These are phyloP conservation scores for Globisporangium yorkense DNA, from an alignment of 352 stramenopile genomes.

Conservation along the genomic window DNA sequence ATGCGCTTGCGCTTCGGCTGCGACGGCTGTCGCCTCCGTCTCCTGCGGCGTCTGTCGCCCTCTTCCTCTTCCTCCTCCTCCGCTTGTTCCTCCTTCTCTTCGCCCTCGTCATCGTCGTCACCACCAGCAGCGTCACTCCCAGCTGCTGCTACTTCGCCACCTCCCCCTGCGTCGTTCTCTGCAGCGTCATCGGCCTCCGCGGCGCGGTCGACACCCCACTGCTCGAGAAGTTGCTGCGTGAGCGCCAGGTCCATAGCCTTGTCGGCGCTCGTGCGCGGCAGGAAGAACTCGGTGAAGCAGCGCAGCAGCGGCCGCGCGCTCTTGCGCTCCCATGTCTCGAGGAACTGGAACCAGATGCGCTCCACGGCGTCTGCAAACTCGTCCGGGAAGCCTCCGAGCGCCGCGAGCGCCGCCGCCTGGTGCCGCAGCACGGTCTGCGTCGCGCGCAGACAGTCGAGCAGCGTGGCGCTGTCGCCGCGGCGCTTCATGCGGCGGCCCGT, in stretches of 20 bases:
- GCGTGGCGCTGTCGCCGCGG: conserved; percentile 21
- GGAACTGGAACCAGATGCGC: conserved; percentile 62
- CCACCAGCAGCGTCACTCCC: neutral
- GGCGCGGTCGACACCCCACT: conserved; percentile 55
- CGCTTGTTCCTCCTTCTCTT: conserved; percentile 1
- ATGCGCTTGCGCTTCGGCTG: neutral
- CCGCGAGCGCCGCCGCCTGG: conserved; percentile 40
- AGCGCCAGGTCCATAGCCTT: conserved; percentile 43
- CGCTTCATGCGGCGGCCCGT: conserved; percentile 1
- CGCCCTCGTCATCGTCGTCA: neutral
- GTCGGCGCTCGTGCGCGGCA: conserved; percentile 22
- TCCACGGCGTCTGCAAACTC: conserved; percentile 46
- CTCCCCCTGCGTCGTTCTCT: neutral
- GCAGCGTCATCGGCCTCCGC: conserved; percentile 14
- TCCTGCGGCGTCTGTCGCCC: neutral
- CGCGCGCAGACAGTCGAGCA: conserved; percentile 53
- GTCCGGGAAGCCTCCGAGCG: conserved; percentile 25
- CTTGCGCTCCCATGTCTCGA: conserved; percentile 57
- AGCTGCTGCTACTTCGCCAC: neutral
- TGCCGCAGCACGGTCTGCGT: conserved; percentile 57
- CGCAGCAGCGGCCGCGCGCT: conserved; percentile 49
- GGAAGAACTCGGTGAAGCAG: conserved; percentile 71
- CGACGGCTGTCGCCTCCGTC: neutral
- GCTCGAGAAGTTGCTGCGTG: conserved; percentile 55
- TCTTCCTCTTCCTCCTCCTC: conserved; percentile 4